Base-by-base conservation (phyloP, 352 stramenopile species). In the Hyaloperonospora arabidopsidis region DNA sequence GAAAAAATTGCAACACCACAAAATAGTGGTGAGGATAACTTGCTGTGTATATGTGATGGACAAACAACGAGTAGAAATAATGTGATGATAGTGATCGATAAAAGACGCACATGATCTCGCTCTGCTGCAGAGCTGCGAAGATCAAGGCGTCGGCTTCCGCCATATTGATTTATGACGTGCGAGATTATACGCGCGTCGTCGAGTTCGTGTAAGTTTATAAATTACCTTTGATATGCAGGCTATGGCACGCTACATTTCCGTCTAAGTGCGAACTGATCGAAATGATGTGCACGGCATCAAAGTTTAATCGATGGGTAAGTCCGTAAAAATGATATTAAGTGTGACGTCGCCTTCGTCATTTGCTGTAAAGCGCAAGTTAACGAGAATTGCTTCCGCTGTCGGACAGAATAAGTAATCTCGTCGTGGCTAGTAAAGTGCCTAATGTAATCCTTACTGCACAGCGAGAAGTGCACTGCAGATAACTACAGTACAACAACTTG, bases 61-160 rank as follows among this genome's bases (percentile, higher is more conserved):
- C 8, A 41, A n/a, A 41, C 5, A 0, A 22, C 8, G 36, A 2
- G 21, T 7, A 23, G 14, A 0, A 34, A n/a, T n/a, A 23, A 47
- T 21, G 0, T 36, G n/a, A n/a, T n/a, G n/a, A n/a, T n/a, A n/a
- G n/a, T n/a, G n/a, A 38, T 13, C 5, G 19, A 4, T 25, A 15
- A 40, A 19, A 10, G 39, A 49, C 56, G 45, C 18, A 85, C 75
- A 68, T 7, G 25, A 29, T 79, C 4, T 59, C 67, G 51, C 61
- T 77, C 38, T 85, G 75, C 58, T 79, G 57, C 52, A 85, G 70
- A 36, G 64, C 71, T 49, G 72, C 49, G 12, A 72, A 66, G 45
- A 83, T 65, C 50, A 79, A 73, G 29, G 59, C 55, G 34, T 85
- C 68, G 3, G 63, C 63, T 25, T 83, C 72, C 12, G 70, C 61